phyloP scores from a whole-genome alignment of 768 basidiomycete genomes.

The Podaxis carcinomalis region DNA sequence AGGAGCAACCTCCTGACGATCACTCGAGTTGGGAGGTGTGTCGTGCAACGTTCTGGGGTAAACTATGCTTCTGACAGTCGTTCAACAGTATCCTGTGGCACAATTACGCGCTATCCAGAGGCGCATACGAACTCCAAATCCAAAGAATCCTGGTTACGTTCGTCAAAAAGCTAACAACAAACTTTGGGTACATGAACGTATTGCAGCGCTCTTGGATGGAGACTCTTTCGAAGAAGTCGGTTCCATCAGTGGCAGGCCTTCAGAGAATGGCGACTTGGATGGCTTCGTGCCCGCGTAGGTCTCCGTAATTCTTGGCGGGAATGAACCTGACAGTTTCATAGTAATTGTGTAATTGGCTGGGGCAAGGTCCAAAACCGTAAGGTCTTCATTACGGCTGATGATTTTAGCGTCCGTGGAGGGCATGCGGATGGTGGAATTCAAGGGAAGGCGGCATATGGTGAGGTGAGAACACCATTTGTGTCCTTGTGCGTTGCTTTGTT shows the following conservation, averaged over 20 bases:
- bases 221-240: constrained; percentile 32
- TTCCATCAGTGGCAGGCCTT: constrained; percentile 32
- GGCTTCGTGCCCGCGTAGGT: constrained; percentile 34
- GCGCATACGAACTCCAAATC: constrained; percentile 27
- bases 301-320: not conserved
- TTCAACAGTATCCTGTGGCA: constrained; percentile 24
- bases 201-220: constrained; percentile 27
- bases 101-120: constrained; percentile 27
- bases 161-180: constrained; percentile 34
- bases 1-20: constrained; percentile 14
- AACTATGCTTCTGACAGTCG: not conserved
- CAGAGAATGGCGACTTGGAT: constrained; percentile 22
- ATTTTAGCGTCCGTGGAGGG: constrained; percentile 38
- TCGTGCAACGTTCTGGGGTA: not conserved
- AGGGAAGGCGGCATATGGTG: constrained; percentile 35
- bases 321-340: constrained; percentile 10
- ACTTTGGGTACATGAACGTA: constrained; percentile 38
- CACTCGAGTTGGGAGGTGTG: constrained; percentile 29
- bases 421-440: constrained; percentile 39
- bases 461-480: constrained; percentile 20
- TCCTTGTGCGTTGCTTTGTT: not conserved
- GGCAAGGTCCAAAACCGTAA: constrained; percentile 28
- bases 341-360: constrained; percentile 35
- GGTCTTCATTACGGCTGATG: constrained; percentile 36
- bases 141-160: constrained; percentile 32